Evolutionary conservation across 441 rosid species (phyloP).

Genomic region (Syzygium syzygioides): DNA sequence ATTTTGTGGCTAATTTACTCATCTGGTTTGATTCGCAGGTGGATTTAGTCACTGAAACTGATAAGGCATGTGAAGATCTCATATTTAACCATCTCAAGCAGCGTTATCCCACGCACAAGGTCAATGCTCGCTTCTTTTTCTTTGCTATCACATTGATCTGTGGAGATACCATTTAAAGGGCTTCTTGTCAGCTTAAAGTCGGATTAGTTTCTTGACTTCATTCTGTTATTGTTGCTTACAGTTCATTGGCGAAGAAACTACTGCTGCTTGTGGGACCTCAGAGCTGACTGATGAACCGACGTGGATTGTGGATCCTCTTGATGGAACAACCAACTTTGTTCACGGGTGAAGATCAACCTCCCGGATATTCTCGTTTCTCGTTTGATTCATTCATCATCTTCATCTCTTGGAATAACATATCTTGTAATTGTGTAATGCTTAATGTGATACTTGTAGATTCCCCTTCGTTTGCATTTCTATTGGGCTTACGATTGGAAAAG

Average conservation of each 20-base stretch:
- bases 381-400: background rate
- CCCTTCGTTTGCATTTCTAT: constrained; percentile 91
- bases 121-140: constrained; percentile 9
- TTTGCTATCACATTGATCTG: background rate
- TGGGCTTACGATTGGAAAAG: constrained; percentile 78
- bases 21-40: constrained; percentile 40
- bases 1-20: background rate
- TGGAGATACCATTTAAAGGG: background rate
- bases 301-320: constrained; percentile 99
- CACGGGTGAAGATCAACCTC: constrained; percentile 54
- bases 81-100: constrained; percentile 73
- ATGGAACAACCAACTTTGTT: constrained; percentile 96
- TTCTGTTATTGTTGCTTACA: constrained; percentile 14
- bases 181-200: background rate
- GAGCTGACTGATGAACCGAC: constrained; percentile 92
- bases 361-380: background rate
- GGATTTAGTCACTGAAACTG: constrained; percentile 96
- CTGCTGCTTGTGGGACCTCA: constrained; percentile 68
- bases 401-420: background rate
- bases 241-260: constrained; percentile 97
- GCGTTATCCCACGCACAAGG: constrained; percentile 70
- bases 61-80: constrained; percentile 91
- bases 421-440: background rate
- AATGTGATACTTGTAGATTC: constrained; percentile 35
- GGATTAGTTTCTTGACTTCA: background rate